phyloP scores from a whole-genome alignment of 1,284 basidiomycete genomes.

The Malassezia japonica region DNA sequence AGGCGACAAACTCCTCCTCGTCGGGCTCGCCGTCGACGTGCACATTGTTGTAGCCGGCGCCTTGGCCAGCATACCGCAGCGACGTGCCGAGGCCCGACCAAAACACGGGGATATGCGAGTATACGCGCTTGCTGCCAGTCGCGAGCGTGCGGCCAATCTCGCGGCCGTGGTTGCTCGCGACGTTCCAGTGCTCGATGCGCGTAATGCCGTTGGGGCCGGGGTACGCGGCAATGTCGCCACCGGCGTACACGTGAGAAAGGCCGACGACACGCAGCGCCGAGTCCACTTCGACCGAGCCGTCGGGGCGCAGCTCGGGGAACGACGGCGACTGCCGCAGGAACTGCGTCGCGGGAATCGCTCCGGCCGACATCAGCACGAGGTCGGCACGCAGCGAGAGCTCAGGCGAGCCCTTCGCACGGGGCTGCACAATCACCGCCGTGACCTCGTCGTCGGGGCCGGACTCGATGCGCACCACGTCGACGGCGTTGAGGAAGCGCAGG shows the following conservation, averaged over 20 bases:
- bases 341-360: constrained; percentile 73
- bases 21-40: constrained; percentile 66
- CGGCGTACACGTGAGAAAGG: constrained; percentile 62
- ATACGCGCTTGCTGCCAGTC: constrained; percentile 45
- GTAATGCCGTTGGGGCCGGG: constrained; percentile 57
- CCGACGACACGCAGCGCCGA: constrained; percentile 64
- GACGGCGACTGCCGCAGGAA: constrained; percentile 66
- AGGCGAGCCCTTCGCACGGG: constrained; percentile 13
- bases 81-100: constrained; percentile 68
- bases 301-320: constrained; percentile 48
- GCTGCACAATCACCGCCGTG: constrained; percentile 11
- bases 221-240: constrained; percentile 81
- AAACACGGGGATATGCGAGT: constrained; percentile 73
- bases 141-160: constrained; percentile 60
- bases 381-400: constrained; percentile 60
- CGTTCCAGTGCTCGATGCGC: constrained; percentile 86
- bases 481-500: constrained; percentile 68
- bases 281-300: constrained; percentile 73
- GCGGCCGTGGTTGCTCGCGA: constrained; percentile 74
- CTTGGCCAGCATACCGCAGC: constrained; percentile 70
- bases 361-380: constrained; percentile 77
- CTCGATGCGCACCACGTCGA: constrained; percentile 65
- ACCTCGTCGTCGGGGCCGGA: constrained; percentile 33
- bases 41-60: constrained; percentile 61
- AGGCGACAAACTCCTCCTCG: constrained; percentile 59